Evolutionary conservation across 2,329 filamentous ascomycete genomes (phyloP).

Genomic region (Xylariaceae sp.): DNA sequence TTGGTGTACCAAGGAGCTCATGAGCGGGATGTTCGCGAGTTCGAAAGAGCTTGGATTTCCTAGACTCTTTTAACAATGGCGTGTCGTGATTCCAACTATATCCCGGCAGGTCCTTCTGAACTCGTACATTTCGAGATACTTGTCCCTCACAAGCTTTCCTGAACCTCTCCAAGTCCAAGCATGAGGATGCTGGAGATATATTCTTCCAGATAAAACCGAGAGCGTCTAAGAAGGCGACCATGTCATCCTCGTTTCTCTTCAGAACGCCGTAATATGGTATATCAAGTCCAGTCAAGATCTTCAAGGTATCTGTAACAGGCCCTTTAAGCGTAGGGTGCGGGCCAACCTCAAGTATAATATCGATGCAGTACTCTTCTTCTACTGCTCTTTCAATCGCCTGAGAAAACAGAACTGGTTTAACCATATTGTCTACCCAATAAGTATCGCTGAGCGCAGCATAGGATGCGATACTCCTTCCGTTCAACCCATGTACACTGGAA

Average conservation of each 20-base stretch:
- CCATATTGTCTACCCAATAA: slow-evolving; percentile 14
- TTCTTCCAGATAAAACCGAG: background rate
- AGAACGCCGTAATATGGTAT: background rate
- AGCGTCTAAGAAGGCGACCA: background rate
- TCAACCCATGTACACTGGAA: slow-evolving; percentile 20
- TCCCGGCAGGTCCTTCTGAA: background rate
- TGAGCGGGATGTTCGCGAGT: background rate
- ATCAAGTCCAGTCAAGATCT: background rate
- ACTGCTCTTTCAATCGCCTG: background rate
- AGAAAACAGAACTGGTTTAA: slow-evolving; percentile 12
- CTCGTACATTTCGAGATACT: background rate
- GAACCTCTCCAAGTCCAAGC: background rate
- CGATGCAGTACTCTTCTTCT: background rate
- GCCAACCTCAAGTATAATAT: slow-evolving; percentile 13
- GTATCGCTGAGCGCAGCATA: background rate
- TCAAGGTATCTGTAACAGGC: background rate
- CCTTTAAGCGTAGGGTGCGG: slow-evolving; percentile 12
- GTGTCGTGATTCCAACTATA: slow-evolving; percentile 3
- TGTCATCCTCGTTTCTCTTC: background rate
- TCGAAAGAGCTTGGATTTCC: background rate
- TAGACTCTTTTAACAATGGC: background rate
- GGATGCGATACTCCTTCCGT: background rate
- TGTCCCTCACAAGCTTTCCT: background rate
- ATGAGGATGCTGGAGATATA: background rate
- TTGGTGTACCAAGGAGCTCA: background rate